Evolutionary conservation across 2,329 filamentous ascomycete species (phyloP), one percentile per base, ranked within the genome.

Genomic region (Bipolaris bicolor): DNA sequence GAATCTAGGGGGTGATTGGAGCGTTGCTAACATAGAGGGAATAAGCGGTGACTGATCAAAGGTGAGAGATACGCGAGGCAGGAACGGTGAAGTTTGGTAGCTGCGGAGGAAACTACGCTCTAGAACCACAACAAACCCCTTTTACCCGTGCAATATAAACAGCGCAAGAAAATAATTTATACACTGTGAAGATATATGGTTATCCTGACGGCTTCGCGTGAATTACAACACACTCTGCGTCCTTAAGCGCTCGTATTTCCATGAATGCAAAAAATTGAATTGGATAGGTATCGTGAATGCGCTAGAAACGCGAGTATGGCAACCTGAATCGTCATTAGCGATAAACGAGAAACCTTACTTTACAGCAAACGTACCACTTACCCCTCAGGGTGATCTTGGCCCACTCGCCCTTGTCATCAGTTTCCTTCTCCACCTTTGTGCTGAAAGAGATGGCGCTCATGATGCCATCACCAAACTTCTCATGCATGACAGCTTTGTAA

Each of bases 381-480:
- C 91, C 91, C 67, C 88, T 86, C 69, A 93, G 71, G 2, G 90
- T 93, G 65, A 97, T 96, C 66, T 92, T 87, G 3, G 90, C 92
- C 92, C 92, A 97, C 6, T 89, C 82, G 51, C 92, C 93, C 69
- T 90, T 86, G 59, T 90, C 87, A 75, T 97, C 94, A 1, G 88
- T 88, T 84, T 98, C 94, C 84, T 96, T 96, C 76, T 97, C 92
- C 2, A 98, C 90, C 72, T 92, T 92, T 0, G 92, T 96, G 50
- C 87, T 90, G 77, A 97, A 97, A 15, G 88, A 87, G 72, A 97
- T 97, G 1, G 93, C 94, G 73, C 92, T 96, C 94, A 98, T 97
- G 72, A 98, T 98, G 1, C 94, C 94, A 58, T 83, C 81, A 7
- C 81, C 81, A 68, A 83, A 83, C 83, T 97, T 97, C 84, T 98